Base-by-base conservation (phyloP, 257 asterid species). In the Ophiorrhiza pumila region DNA sequence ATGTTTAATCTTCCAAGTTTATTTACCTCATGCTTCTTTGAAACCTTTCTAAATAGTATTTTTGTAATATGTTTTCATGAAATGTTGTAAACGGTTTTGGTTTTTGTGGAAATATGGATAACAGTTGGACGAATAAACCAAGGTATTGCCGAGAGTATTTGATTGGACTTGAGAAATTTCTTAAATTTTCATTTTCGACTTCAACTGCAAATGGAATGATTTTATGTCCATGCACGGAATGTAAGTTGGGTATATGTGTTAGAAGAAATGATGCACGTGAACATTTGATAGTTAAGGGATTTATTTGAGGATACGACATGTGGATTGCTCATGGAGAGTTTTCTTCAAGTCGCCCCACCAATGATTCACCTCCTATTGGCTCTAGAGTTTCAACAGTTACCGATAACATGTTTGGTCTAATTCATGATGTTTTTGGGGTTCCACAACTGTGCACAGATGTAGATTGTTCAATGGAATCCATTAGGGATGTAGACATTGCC, bases 301-400 rank as follows among this genome's bases (percentile, higher is more conserved):
- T 39, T 25, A 9, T 64, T 14, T 37, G 41, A 39, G 69, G 52
- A 41, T 64, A 39, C 31, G n/a, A 50, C 47, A 15, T 37, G 20
- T 64, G 69, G 69, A 20, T 1, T 18, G 69, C 46, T 7, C 50
- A 63, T 63, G 50, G 69, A 39, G 50, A 63, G 6, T 22, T 63
- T 55, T 14, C n/a, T 25, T 8, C 25, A 23, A 1, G 7, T 34
- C 1, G 25, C 1, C 10, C 34, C 61, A 55, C 17, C 58, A 55
- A 55, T n/a, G 2, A 7, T 7, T 4, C 25, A 25, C 1, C 25
- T 23, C 61, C 32, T 17, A 55, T 55, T 15, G 25, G 1, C 9
- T 1, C 17, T 25, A 14, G 10, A 27, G 3, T 55, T 5, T 23
- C 7, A 0, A 2, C 1, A 7, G 25, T 55, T 15, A 23, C 7